Conservation (phyloP, 139 green algal species). For the Dunaliella primolecta region DNA sequence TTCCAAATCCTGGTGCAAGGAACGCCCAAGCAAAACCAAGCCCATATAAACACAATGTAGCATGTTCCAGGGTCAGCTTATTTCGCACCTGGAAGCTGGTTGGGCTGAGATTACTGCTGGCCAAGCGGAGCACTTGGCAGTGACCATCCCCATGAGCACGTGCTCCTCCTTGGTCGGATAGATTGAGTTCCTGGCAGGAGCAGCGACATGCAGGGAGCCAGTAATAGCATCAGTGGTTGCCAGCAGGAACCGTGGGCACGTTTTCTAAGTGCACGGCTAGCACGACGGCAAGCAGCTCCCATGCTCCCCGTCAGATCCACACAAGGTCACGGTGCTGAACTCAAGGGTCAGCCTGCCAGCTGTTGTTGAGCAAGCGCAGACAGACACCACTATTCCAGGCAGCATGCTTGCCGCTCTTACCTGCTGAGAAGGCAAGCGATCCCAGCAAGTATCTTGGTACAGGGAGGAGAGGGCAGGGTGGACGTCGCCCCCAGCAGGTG, state of each 20-base stretch:
- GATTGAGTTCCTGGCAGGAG: background rate
- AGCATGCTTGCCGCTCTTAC: background rate
- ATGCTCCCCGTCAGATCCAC: background rate
- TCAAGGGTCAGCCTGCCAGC: no score
- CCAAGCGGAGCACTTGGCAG: background rate
- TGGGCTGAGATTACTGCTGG: background rate
- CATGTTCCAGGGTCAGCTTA: background rate
- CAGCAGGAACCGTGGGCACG: no score
- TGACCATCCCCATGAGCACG: background rate
- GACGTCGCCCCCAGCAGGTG: background rate
- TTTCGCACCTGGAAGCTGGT: background rate
- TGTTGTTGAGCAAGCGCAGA: background rate
- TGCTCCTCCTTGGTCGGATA: no score
- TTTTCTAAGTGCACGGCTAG: no score
- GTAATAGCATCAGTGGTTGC: background rate
- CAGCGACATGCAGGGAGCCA: background rate
- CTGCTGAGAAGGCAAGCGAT: background rate
- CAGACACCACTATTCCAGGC: background rate
- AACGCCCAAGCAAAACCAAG: background rate
- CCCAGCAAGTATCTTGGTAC: background rate
- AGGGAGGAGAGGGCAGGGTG: background rate
- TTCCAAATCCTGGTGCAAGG: no score
- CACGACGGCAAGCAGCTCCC: background rate
- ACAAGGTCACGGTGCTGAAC: no score
- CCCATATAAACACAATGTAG: background rate